These are phyloP conservation scores for Monoraphidium neglectum DNA, from an alignment of 139 green algal species.

Conservation along the genomic window DNA sequence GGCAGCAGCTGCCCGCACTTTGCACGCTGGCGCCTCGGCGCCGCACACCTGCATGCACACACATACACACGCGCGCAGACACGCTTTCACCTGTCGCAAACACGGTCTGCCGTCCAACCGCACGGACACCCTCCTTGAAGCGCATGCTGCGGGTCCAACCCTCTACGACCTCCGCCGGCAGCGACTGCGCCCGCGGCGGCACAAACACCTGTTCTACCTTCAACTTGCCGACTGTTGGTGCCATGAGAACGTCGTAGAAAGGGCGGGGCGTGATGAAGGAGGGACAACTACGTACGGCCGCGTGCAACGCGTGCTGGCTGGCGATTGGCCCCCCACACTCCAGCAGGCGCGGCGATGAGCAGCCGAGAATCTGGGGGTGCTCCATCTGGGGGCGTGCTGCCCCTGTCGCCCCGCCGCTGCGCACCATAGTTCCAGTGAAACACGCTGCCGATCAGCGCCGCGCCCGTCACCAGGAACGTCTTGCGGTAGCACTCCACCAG, in stretches of 20 bases:
- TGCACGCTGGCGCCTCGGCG: too few relatives aligned
- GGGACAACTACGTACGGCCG: too few relatives aligned
- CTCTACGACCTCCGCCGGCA: conserved; percentile 11
- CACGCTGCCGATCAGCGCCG: conserved; percentile 2
- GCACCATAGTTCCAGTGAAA: conserved; percentile 10
- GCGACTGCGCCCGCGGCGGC: conserved; percentile 19
- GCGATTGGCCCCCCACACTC: too few relatives aligned
- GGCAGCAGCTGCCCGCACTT: too few relatives aligned
- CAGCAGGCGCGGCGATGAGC: too few relatives aligned
- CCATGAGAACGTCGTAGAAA: too few relatives aligned
- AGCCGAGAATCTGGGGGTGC: too few relatives aligned
- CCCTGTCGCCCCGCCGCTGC: not conserved
- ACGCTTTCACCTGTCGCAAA: conserved; percentile 6
- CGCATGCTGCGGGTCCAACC: conserved; percentile 1
- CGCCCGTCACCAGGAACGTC: conserved; percentile 23
- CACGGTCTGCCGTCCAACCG: conserved; percentile 20
- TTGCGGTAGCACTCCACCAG: conserved; percentile 12
- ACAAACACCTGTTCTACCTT: conserved; percentile 14
- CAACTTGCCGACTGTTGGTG: not conserved
- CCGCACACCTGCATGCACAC: too few relatives aligned
- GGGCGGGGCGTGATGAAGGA: too few relatives aligned
- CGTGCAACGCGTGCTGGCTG: too few relatives aligned
- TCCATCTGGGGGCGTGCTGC: too few relatives aligned
- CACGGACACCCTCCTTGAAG: conserved; percentile 4
- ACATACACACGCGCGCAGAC: too few relatives aligned